Evolutionary conservation across 371 early-diverging fungal species (phyloP).

Genomic region (Haplosporangium sp.): DNA sequence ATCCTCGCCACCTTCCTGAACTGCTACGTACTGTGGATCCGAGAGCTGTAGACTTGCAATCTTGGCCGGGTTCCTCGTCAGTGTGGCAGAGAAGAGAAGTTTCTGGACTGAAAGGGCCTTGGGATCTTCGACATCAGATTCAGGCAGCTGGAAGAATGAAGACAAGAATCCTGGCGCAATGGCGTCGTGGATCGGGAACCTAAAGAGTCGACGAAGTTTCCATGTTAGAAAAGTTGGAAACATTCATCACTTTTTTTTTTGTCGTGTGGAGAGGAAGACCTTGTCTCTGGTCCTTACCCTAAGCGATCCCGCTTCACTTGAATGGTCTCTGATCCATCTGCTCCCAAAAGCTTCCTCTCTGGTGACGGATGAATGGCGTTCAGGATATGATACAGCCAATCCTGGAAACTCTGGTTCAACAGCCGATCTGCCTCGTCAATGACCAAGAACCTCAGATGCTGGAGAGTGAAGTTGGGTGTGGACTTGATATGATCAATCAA

Average conservation of each 20-base stretch:
- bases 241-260: neutral
- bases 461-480: slow-evolving; percentile 90
- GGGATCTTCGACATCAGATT: slow-evolving; percentile 65
- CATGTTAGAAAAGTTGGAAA: neutral
- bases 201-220: neutral
- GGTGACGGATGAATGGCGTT: slow-evolving; percentile 73
- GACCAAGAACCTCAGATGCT: slow-evolving; percentile 89
- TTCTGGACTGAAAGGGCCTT: slow-evolving; percentile 80
- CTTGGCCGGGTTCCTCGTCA: slow-evolving; percentile 93
- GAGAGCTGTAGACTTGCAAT: slow-evolving; percentile 84
- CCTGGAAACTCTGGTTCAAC: slow-evolving; percentile 90
- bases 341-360: slow-evolving; percentile 14
- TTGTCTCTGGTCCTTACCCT: slow-evolving; percentile 24
- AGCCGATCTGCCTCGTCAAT: slow-evolving; percentile 98
- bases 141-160: slow-evolving; percentile 59
- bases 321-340: slow-evolving; percentile 21
- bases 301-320: slow-evolving; percentile 34
- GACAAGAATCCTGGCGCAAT: slow-evolving; percentile 65
- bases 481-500: slow-evolving; percentile 88
- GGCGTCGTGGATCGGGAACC: slow-evolving; percentile 65
- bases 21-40: slow-evolving; percentile 79
- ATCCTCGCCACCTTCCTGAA: slow-evolving; percentile 61
- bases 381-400: slow-evolving; percentile 91
- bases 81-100: slow-evolving; percentile 92
- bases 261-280: too few relatives aligned